phyloP scores from a whole-genome alignment of 352 stramenopile species.

The Blastocystis sp. region DNA sequence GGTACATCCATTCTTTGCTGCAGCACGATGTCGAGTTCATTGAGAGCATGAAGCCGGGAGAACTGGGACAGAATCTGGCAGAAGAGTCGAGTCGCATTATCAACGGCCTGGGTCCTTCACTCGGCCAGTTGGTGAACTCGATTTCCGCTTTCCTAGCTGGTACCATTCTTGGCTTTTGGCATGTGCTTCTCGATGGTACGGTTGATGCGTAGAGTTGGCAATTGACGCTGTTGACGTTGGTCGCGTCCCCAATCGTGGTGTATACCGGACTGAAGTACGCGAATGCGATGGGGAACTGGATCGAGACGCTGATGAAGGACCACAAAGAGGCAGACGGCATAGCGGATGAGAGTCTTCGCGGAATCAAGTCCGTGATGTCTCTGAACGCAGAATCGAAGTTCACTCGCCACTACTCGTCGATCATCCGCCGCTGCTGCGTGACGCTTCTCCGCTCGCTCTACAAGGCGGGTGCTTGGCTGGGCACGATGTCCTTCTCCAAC shows the following conservation, averaged over 20 bases:
- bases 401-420: slow-evolving; percentile 79
- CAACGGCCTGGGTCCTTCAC: slow-evolving; percentile 42
- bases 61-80: slow-evolving; percentile 25
- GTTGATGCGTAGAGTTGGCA: slow-evolving; percentile 51
- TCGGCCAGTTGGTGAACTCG: slow-evolving; percentile 27
- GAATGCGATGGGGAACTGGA: slow-evolving; percentile 44
- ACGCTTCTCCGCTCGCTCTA: slow-evolving; percentile 78
- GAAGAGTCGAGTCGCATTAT: slow-evolving; percentile 56
- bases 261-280: slow-evolving; percentile 14
- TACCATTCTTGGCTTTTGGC: slow-evolving; percentile 28
- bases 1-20: slow-evolving; percentile 54
- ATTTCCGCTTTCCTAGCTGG: slow-evolving; percentile 26
- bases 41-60: slow-evolving; percentile 46
- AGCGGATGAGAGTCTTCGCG: slow-evolving; percentile 81
- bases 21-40: slow-evolving; percentile 71
- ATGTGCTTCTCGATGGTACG: slow-evolving; percentile 8
- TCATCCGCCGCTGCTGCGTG: slow-evolving; percentile 75
- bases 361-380: slow-evolving; percentile 82
- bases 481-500: too few relatives aligned
- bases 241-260: slow-evolving; percentile 35
- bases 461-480: too few relatives aligned
- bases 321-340: slow-evolving; percentile 79
- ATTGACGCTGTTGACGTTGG: slow-evolving; percentile 33
- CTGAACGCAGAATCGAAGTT: slow-evolving; percentile 82
- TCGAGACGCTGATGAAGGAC: slow-evolving; percentile 39